Percentiles rank a stretch among this genome's conserved stretches.
Evolutionary conservation across 768 basidiomycete genomes (phyloP).

Genomic region (Termitomyces sp.): DNA sequence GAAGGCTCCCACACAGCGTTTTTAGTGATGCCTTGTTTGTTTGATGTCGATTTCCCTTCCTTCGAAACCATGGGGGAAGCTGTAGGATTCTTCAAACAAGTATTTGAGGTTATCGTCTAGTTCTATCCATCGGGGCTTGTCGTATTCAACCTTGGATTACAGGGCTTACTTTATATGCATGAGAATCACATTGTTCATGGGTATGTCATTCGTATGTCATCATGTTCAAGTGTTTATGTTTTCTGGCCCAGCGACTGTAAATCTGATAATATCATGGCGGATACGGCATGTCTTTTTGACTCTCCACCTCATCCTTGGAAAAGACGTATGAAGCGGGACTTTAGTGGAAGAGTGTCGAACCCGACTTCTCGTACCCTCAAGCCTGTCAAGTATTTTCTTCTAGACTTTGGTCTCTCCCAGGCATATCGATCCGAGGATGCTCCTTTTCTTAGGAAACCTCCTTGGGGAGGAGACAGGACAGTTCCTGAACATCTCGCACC

Average conservation of each 20-base stretch:
- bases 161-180: slow-evolving; percentile 34
- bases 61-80: slow-evolving; percentile 8
- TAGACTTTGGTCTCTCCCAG: slow-evolving; percentile 7
- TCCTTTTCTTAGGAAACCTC: slow-evolving; percentile 23
- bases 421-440: slow-evolving; percentile 18
- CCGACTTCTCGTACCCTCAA: slow-evolving; percentile 11
- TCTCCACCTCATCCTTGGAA: slow-evolving; percentile 12
- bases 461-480: slow-evolving; percentile 36
- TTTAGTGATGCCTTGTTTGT: slow-evolving; percentile 24
- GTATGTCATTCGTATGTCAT: slow-evolving; percentile 13
- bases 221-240: background rate
- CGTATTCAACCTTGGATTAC: background rate
- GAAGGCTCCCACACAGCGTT: background rate
- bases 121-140: slow-evolving; percentile 9
- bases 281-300: background rate
- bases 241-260: too few species aligned
- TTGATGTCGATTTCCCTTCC: slow-evolving; percentile 11
- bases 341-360: slow-evolving; percentile 1
- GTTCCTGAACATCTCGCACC: background rate
- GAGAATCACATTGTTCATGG: slow-evolving; percentile 28
- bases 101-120: slow-evolving; percentile 25
- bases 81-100: slow-evolving; percentile 11
- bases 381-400: too few species aligned
- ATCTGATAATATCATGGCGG: slow-evolving; percentile 10
- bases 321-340: slow-evolving; percentile 2